Base-by-base conservation (phyloP, 2,329 filamentous ascomycete species). In the Hypoxylon sp. region DNA sequence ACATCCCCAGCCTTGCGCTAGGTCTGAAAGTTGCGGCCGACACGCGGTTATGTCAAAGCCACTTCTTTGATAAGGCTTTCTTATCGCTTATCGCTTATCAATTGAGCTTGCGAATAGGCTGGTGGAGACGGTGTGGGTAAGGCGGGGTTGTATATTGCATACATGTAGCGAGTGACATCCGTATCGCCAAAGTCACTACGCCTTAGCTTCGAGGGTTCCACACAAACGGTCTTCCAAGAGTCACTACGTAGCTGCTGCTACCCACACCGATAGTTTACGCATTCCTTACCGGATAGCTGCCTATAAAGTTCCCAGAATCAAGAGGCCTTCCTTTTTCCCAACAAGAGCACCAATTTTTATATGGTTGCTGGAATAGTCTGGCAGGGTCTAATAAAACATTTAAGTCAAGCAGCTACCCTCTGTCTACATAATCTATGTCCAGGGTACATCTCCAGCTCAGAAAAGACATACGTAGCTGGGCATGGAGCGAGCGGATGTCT, bases 61-160 rank as follows among this genome's bases (percentile, higher is more conserved):
- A 60, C 53, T 22, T 11, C 17, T 33, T 44, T 22, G 66, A 61
- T 66, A 69, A 69, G 63, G 31, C 35, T 54, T 3, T 25, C 59
- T 69, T 69, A 69, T 69, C 67, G 17, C 31, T 58, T 69, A 69
- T 69, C 67, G 14, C 31, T 58, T 69, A 68, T 68, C 65, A 40
- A 46, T 40, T 20, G 27, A 33, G 31, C 60, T 50, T 20, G 56
- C 30, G 25, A 46, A 35, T 46, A 35, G 13, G 14, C 35, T 44
- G 27, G 61, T 46, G 53, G 53, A 31, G 31, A 40, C 5, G 22
- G n/a, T 40, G 20, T 22, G 40, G 40, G 40, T 50, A 40, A 51
- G 63, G 66, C 57, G 62, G 63, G 62, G 59, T 56, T 61, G 35
- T 61, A 68, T 57, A 61, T 37, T 37, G 55, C 37, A 64, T 48